Base-by-base conservation (phyloP, 345 rosid species). In the Ricinus communis region DNA sequence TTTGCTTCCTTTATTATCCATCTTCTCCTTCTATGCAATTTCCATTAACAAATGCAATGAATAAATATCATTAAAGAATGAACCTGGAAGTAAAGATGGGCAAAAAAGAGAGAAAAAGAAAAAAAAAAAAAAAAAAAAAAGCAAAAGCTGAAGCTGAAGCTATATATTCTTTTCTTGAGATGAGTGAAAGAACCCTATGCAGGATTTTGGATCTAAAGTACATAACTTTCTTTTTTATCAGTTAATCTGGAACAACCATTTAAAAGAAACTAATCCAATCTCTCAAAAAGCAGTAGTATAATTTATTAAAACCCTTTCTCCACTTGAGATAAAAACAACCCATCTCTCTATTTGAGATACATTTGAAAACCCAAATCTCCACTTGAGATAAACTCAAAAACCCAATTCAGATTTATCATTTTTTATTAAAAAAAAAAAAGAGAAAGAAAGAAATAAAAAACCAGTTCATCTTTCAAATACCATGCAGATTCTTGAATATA, bases 101-200 rank as follows among this genome's bases (percentile, higher is more conserved):
- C n/a, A n/a, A n/a, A 14, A 71, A 30, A 61, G 70, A 68, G 45
- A 66, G 69, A 40, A 27, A 45, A 60, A 27, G 60, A 74, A 78
- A 70, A 73, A 10, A 5, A 11, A 25, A 7, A 40, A 7, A 58
- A 61, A 49, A n/a, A 21, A 66, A 30, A 41, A 46, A 72, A 55
- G 72, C 62, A 71, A 24, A 53, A 43, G 31, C 19, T 55, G 64
- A 33, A 66, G 68, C 68, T 22, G 55, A 45, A 74, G 74, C 70
- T 70, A 28, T 64, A 33, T 79, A 85, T 90, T 83, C 89, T 70
- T 87, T 83, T 78, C 82, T 83, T 80, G 90, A 82, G 80, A 85
- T 67, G 36, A 79, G 87, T 82, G 87, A 80, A 81, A 85, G 82
- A 75, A 79, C 71, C 84, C 80, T 70, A 43, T 75, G 74, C 75